These are phyloP conservation scores for Phytophthora agathidicida DNA, from an alignment of 352 stramenopile genomes.

Conservation along the genomic window DNA sequence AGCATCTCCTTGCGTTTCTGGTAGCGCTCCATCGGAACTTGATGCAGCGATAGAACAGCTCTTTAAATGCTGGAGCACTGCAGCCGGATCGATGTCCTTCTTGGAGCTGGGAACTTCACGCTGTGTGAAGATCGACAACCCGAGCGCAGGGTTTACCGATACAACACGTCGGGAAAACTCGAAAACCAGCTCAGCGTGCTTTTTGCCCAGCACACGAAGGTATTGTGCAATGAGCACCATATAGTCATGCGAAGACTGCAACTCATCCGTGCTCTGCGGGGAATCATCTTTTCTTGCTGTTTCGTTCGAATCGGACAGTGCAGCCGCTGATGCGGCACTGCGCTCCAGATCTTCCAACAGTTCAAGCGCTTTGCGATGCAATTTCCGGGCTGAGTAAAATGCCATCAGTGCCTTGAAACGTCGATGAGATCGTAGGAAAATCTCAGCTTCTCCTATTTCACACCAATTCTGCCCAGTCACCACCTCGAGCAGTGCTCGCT, in stretches of 20 bases:
- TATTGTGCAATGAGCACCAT: slow-evolving; percentile 72
- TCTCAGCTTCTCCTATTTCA: slow-evolving; percentile 75
- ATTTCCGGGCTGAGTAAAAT: slow-evolving; percentile 73
- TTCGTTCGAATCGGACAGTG: slow-evolving; percentile 10
- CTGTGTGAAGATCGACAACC: slow-evolving; percentile 82
- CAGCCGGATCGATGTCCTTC: slow-evolving; percentile 68
- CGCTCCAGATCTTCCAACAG: slow-evolving; percentile 81
- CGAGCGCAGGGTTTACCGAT: slow-evolving; percentile 53
- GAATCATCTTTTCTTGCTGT: background rate
- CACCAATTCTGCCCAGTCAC: slow-evolving; percentile 63
- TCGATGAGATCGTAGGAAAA: slow-evolving; percentile 76
- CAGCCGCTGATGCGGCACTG: slow-evolving; percentile 39
- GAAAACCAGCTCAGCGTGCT: slow-evolving; percentile 75
- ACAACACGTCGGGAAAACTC: slow-evolving; percentile 83
- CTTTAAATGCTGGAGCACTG: slow-evolving; percentile 74
- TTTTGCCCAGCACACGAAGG: slow-evolving; percentile 63
- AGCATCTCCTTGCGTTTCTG: slow-evolving; percentile 11
- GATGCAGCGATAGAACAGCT: slow-evolving; percentile 42
- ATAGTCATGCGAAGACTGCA: slow-evolving; percentile 56
- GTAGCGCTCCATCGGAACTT: background rate
- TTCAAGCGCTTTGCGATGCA: slow-evolving; percentile 84
- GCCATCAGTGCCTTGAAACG: slow-evolving; percentile 63
- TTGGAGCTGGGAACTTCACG: slow-evolving; percentile 51
- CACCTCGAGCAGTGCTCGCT: slow-evolving; percentile 59
- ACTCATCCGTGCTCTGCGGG: slow-evolving; percentile 1